A percentile compares a stretch with the other conserved stretches of the same genome.
phyloP scores from a whole-genome alignment of 768 basidiomycete species.

The Polyporus arcularius region DNA sequence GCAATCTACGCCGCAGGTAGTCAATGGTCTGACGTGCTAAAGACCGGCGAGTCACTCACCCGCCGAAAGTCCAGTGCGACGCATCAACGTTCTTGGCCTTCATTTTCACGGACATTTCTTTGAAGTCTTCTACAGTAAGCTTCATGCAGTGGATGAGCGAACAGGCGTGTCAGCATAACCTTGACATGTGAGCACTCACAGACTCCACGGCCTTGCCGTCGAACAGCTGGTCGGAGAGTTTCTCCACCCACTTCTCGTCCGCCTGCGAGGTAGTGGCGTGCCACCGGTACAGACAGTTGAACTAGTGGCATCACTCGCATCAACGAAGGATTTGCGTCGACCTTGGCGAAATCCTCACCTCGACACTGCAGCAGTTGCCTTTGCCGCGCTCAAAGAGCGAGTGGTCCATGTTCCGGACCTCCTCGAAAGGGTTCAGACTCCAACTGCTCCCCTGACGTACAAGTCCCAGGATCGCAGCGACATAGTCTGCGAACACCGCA shows the following conservation, averaged over 20 bases:
- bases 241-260: conserved; percentile 70
- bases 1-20: conserved; percentile 42
- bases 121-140: conserved; percentile 53
- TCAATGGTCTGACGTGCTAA: neutral
- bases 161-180: no score
- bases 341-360: conserved; percentile 44
- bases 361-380: conserved; percentile 82
- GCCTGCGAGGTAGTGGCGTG: conserved; percentile 75
- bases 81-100: conserved; percentile 46
- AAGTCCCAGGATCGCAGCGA: conserved; percentile 78
- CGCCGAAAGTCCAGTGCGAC: conserved; percentile 67
- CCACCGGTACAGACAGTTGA: conserved; percentile 87
- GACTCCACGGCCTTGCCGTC: conserved; percentile 49
- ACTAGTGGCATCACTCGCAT: conserved; percentile 40
- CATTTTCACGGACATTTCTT: conserved; percentile 40
- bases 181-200: conserved; percentile 15
- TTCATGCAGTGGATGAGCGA: conserved; percentile 14
- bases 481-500: conserved; percentile 83
- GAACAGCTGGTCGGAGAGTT: conserved; percentile 54
- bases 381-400: conserved; percentile 74
- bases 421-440: conserved; percentile 80
- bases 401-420: conserved; percentile 66
- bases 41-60: conserved; percentile 37
- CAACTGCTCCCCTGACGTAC: conserved; percentile 74
- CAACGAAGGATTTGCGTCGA: neutral